These are phyloP conservation scores for Penicillium sp. DNA, from an alignment of 2,329 filamentous ascomycete species.

Conservation along the genomic window DNA sequence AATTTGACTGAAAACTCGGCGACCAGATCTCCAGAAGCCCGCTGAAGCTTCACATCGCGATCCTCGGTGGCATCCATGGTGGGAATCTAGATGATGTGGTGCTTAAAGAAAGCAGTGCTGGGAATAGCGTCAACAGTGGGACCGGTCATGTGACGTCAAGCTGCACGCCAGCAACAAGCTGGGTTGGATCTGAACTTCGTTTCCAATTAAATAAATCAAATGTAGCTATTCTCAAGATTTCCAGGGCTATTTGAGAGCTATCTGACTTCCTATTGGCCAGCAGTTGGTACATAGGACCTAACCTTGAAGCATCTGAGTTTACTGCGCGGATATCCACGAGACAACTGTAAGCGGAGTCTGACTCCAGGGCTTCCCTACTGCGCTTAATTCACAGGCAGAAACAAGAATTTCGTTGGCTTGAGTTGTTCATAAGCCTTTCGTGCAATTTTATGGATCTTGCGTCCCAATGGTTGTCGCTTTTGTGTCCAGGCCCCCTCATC, in stretches of 20 bases:
- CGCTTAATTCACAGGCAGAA: no score
- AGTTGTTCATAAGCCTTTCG: no score
- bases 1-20: conserved; percentile 45
- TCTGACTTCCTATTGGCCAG: no score
- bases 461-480: no score
- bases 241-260: not conserved
- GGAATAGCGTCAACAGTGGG: conserved; percentile 28
- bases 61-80: conserved; percentile 49
- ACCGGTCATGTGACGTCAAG: conserved; percentile 19
- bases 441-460: no score
- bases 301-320: no score
- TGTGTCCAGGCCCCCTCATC: no score
- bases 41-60: conserved; percentile 49
- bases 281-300: no score
- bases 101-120: conserved; percentile 10
- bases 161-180: not conserved
- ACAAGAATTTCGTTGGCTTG: no score
- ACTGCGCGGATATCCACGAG: no score
- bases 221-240: not conserved
- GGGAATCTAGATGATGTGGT: conserved; percentile 4
- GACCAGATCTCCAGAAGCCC: conserved; percentile 47
- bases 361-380: no score
- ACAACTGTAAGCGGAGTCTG: no score
- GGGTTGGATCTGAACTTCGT: not conserved
- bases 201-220: not conserved